Evolutionary conservation across 345 rosid species (phyloP).

Genomic region (Linum trigynum): DNA sequence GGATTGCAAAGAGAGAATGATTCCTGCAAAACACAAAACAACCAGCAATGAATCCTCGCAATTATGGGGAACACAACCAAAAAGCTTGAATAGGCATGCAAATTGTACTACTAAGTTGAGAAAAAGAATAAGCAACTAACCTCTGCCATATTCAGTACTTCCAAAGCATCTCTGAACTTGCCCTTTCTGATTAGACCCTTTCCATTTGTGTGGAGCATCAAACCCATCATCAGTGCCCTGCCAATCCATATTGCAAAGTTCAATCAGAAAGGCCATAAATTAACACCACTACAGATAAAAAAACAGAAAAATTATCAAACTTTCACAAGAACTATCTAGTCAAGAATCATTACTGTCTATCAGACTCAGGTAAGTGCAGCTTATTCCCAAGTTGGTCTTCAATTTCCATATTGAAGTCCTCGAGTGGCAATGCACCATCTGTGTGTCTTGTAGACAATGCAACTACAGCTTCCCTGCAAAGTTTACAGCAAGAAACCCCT

Average conservation of each 20-base stretch:
- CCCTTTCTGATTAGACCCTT: conserved; percentile 50
- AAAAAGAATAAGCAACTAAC: conserved; percentile 28
- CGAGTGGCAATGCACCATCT: conserved; percentile 64
- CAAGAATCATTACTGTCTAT: conserved; percentile 43
- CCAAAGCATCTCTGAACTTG: conserved; percentile 67
- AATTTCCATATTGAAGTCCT: conserved; percentile 67
- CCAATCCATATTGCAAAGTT: conserved; percentile 13
- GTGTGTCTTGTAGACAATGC: conserved; percentile 68
- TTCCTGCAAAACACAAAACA: conserved; percentile 40
- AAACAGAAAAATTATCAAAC: not conserved
- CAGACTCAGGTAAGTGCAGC: conserved; percentile 67
- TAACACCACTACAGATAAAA: not conserved
- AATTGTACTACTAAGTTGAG: not conserved
- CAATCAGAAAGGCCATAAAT: conserved; percentile 1
- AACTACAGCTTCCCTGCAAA: conserved; percentile 64
- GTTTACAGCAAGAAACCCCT: conserved; percentile 9
- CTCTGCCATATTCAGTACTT: conserved; percentile 92
- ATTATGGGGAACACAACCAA: not conserved
- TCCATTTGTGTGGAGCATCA: conserved; percentile 79
- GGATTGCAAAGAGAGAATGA: conserved; percentile 83
- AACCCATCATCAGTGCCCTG: conserved; percentile 89
- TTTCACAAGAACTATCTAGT: not conserved
- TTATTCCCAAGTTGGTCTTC: conserved; percentile 76
- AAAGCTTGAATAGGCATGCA: too few species aligned
- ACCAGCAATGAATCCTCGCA: conserved; percentile 5